phyloP scores from a whole-genome alignment of 148 eudicot species.

The Nepenthes mirabilis region DNA sequence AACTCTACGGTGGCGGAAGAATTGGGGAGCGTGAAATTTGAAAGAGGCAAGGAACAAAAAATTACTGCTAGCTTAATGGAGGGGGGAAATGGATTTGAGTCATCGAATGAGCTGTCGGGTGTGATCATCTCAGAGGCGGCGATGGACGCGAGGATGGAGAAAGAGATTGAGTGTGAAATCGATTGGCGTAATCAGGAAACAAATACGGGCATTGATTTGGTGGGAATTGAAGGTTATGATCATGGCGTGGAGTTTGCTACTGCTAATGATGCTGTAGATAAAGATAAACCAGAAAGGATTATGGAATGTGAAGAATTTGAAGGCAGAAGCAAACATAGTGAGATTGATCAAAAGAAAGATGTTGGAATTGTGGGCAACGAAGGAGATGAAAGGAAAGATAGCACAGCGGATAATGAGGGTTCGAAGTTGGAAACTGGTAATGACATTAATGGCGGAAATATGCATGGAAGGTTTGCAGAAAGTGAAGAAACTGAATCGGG shows the following conservation, averaged over 20 bases:
- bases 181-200: background rate
- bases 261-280: background rate
- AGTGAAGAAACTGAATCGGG: background rate
- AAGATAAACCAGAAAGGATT: background rate
- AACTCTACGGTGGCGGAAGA: background rate
- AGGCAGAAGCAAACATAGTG: background rate
- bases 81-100: background rate
- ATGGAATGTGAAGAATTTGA: background rate
- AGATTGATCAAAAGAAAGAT: background rate
- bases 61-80: constrained; percentile 4
- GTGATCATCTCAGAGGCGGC: background rate
- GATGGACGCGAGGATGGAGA: background rate
- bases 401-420: background rate
- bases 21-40: too few relatives aligned
- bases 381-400: background rate
- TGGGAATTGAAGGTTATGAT: background rate
- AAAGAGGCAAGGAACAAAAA: too few relatives aligned
- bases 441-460: constrained; percentile 2
- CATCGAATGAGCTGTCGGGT: background rate
- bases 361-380: background rate
- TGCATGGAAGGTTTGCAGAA: background rate
- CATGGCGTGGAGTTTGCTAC: background rate
- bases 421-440: background rate
- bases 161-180: background rate
- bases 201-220: constrained; percentile 3